These are phyloP conservation scores for Magnolia changhungtana DNA, from an alignment of 164 flowering plant genomes.

Conservation along the genomic window DNA sequence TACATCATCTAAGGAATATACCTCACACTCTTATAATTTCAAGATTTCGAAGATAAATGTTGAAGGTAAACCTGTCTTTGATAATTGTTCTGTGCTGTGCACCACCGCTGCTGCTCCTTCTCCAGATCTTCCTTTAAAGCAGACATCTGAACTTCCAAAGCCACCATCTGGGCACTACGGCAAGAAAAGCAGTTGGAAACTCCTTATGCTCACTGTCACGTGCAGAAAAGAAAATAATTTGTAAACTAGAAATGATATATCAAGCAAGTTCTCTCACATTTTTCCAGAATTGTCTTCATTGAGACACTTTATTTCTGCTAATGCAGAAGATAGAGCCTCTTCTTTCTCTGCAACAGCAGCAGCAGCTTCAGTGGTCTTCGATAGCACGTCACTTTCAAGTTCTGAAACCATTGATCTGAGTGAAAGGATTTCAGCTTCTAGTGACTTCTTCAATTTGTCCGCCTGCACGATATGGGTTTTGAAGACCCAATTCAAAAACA, in stretches of 20 bases:
- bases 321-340: conserved; percentile 59
- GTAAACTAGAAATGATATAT: too few species aligned
- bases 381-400: conserved; percentile 51
- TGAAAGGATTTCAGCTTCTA: conserved; percentile 64
- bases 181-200: conserved; percentile 10
- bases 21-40: too few species aligned
- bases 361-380: conserved; percentile 53
- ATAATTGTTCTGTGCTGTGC: conserved; percentile 77
- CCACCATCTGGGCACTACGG: conserved; percentile 47
- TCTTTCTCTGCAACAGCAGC: conserved; percentile 57
- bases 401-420: conserved; percentile 52
- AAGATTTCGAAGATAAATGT: neutral
- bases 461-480: conserved; percentile 38
- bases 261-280: too few species aligned
- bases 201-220: too few species aligned
- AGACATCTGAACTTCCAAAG: conserved; percentile 58
- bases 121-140: conserved; percentile 70
- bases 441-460: conserved; percentile 53
- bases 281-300: too few species aligned
- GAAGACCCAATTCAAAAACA: neutral
- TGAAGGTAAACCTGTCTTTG: conserved; percentile 75
- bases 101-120: conserved; percentile 71
- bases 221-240: too few species aligned
- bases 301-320: too few species aligned
- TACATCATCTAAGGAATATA: too few species aligned